Evolutionary conservation across 352 stramenopile species (phyloP), one percentile per base, ranked within the genome.

Genomic region (Blastocystis sp.): DNA sequence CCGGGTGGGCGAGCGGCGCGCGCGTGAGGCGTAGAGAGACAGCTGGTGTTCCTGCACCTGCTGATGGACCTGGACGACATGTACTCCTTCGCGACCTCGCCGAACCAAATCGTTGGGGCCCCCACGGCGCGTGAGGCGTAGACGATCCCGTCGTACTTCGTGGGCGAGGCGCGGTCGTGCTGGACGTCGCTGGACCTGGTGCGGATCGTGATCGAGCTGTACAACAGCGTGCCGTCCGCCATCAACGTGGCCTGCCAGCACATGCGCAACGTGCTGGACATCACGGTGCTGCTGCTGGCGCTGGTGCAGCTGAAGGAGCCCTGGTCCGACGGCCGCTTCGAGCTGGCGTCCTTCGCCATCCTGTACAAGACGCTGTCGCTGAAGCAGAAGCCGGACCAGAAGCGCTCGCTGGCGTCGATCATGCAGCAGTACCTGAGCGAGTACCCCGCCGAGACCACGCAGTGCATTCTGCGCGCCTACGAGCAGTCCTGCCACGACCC

Each of bases 181-280:
- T 81, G 71, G 71, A 66, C 57, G 24, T 81, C 71, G 43, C 71
- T 81, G 19, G 71, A 81, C 43, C 48, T 81, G n/a, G 28, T 81
- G 19, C 71, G 66, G 17, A 21, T 81, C 3, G 28, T 81, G 17
- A 21, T 81, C 3, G 21, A 81, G 60, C 57, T 81, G 34, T 40
- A 48, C 6, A 14, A 42, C 1, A 24, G 28, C 1, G 43, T 21
- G 4, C 48, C 43, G 10, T 54, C 34, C 21, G 38, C 48, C 19
- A 14, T 28, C 38, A 19, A 24, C 21, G 48, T 81, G n/a, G 17
- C 24, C 38, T n/a, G 24, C n/a, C 28, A 40, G 14, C 71, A n/a
- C 28, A 63, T 64, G 40, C 43, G 28, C 28, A 81, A 54, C 19
- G 71, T 24, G 3, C 48, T 45, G 43, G 71, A 81, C 59, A 19